Conservation (phyloP, 441 rosid genomes). For the Croton laevigatus region DNA sequence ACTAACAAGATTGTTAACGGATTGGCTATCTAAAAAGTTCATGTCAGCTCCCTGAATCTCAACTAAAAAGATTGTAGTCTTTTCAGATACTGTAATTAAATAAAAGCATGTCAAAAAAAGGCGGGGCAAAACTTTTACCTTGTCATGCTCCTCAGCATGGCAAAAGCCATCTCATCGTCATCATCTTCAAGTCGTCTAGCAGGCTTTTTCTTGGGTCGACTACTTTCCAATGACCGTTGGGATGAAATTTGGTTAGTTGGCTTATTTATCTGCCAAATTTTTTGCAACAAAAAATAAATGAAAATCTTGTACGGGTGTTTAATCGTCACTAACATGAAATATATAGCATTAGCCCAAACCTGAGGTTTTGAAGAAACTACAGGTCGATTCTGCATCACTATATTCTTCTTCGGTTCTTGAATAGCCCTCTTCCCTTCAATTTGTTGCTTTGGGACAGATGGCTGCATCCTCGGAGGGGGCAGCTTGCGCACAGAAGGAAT, state of each 20-base stretch:
- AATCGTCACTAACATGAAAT: background rate
- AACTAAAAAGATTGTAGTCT: background rate
- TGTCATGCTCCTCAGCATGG: slow-evolving; percentile 63
- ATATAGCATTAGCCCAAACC: slow-evolving; percentile 28
- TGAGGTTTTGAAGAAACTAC: slow-evolving; percentile 48
- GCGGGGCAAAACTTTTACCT: slow-evolving; percentile 35
- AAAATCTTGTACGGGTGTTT: background rate
- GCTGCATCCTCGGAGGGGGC: slow-evolving; percentile 41
- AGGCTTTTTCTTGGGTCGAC: slow-evolving; percentile 60
- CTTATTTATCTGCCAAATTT: slow-evolving; percentile 20
- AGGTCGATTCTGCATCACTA: slow-evolving; percentile 40
- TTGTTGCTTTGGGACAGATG: slow-evolving; percentile 46
- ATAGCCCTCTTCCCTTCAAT: slow-evolving; percentile 47
- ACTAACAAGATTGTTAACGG: background rate
- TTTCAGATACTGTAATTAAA: background rate
- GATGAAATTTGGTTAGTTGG: slow-evolving; percentile 42
- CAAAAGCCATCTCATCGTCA: slow-evolving; percentile 53
- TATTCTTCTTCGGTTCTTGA: slow-evolving; percentile 36
- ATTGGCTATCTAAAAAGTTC: background rate
- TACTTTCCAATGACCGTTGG: slow-evolving; percentile 32
- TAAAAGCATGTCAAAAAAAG: background rate
- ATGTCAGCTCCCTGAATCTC: background rate
- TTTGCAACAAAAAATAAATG: slow-evolving; percentile 15
- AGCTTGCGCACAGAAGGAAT: slow-evolving; percentile 40
- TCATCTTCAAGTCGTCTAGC: slow-evolving; percentile 33